phyloP scores from a whole-genome alignment of 2,329 filamentous ascomycete genomes.

The Claviceps pazoutovae region DNA sequence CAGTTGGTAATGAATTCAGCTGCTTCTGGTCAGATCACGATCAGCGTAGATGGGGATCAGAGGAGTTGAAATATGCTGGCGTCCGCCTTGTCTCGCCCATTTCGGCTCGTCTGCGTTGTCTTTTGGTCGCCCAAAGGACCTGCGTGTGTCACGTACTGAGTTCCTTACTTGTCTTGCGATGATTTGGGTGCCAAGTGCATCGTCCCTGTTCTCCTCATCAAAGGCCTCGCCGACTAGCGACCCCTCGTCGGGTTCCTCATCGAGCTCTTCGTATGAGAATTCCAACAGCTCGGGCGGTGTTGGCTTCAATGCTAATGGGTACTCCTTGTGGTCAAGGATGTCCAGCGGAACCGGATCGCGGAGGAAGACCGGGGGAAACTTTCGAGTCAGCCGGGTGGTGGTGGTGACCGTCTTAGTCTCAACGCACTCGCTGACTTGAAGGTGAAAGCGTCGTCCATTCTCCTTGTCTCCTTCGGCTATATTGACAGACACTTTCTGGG shows the following conservation, averaged over 20 bases:
- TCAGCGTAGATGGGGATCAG: slow-evolving; percentile 1
- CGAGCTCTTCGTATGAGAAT: slow-evolving; percentile 56
- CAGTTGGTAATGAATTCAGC: slow-evolving; percentile 10
- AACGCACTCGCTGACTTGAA: slow-evolving; percentile 50
- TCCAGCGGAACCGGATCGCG: slow-evolving; percentile 56
- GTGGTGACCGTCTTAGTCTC: slow-evolving; percentile 70
- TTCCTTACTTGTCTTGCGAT: slow-evolving; percentile 3
- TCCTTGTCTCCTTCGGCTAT: slow-evolving; percentile 27
- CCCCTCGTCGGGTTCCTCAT: slow-evolving; percentile 6
- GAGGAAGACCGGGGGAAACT: slow-evolving; percentile 72
- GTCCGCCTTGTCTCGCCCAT: background rate
- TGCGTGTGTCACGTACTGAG: slow-evolving; percentile 11
- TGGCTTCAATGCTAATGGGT: slow-evolving; percentile 70
- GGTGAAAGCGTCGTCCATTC: slow-evolving; percentile 30
- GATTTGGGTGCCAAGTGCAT: slow-evolving; percentile 4
- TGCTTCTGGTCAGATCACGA: slow-evolving; percentile 3
- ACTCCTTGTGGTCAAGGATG: slow-evolving; percentile 73
- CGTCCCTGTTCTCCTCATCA: slow-evolving; percentile 10
- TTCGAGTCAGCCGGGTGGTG: slow-evolving; percentile 76
- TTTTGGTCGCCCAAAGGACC: background rate
- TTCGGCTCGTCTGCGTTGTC: background rate
- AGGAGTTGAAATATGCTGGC: background rate
- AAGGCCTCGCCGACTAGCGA: slow-evolving; percentile 14
- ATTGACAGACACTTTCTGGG: slow-evolving; percentile 32
- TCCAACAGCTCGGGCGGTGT: slow-evolving; percentile 67